phyloP scores from a whole-genome alignment of 2,329 filamentous ascomycete species.

The Penicillium expansum region DNA sequence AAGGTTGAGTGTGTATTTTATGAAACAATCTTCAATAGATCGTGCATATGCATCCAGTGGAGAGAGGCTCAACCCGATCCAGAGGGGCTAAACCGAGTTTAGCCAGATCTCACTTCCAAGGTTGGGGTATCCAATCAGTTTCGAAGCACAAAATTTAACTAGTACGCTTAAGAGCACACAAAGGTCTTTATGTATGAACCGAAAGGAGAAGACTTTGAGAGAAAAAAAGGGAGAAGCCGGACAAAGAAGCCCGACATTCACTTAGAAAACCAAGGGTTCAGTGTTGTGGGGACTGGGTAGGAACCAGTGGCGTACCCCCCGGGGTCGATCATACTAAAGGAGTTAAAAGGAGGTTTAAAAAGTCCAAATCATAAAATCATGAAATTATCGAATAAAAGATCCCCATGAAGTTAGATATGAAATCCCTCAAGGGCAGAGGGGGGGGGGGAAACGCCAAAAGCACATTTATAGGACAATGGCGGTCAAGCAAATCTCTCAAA shows the following conservation, averaged over 20 bases:
- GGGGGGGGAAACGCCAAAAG: background rate
- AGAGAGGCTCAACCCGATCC: background rate
- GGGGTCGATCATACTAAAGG: conserved; percentile 3
- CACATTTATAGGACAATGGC: background rate
- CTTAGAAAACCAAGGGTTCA: background rate
- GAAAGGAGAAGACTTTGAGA: background rate
- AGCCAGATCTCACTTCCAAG: background rate
- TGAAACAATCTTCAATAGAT: background rate
- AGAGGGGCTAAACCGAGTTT: conserved; percentile 1
- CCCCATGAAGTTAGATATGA: background rate
- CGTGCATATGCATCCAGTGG: background rate
- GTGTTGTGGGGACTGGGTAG: background rate
- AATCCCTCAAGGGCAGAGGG: background rate
- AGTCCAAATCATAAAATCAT: background rate
- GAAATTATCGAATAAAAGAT: background rate
- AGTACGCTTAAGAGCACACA: background rate
- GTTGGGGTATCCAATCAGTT: background rate
- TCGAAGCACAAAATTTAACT: background rate
- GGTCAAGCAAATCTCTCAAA: conserved; percentile 1
- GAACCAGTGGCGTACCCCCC: conserved; percentile 2
- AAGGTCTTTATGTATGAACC: background rate
- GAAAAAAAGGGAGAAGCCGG: background rate
- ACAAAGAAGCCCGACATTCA: background rate
- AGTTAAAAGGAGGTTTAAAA: background rate
- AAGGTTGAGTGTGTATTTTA: too few relatives aligned